Evolutionary conservation across 1,139 yeast species (phyloP).

Genomic region (Suhomyces coccinellae): DNA sequence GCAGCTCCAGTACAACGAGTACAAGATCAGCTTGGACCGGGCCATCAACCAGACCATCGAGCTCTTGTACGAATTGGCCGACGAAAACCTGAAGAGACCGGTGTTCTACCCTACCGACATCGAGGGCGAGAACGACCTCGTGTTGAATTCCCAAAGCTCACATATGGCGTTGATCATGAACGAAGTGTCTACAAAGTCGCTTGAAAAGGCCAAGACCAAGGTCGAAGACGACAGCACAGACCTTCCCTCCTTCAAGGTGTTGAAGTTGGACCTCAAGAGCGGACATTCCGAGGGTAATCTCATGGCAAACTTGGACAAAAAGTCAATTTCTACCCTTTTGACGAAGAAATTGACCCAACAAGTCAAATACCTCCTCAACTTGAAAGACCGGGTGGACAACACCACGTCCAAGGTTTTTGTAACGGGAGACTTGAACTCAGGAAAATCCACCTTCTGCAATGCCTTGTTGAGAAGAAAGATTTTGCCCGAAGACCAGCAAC

Average conservation of each 20-base stretch:
- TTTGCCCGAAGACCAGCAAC: constrained; percentile 96
- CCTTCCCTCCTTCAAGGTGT: constrained; percentile 52
- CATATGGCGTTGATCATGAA: constrained; percentile 53
- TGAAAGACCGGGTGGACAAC: constrained; percentile 85
- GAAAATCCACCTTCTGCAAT: constrained; percentile 94
- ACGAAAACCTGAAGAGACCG: constrained; percentile 60
- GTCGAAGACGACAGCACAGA: constrained; percentile 21
- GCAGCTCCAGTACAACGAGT: constrained; percentile 70
- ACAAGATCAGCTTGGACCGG: constrained; percentile 60
- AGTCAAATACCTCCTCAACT: constrained; percentile 65
- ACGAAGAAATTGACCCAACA: constrained; percentile 65
- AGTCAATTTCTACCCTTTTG: constrained; percentile 62
- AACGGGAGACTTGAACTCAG: constrained; percentile 96
- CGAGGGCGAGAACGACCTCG: constrained; percentile 28
- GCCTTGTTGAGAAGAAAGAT: constrained; percentile 76
- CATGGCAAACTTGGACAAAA: constrained; percentile 57
- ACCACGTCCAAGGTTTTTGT: constrained; percentile 91
- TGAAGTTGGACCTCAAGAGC: constrained; percentile 63
- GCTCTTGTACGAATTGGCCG: constrained; percentile 53
- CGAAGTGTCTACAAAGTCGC: constrained; percentile 33
- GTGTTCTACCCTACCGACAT: constrained; percentile 61
- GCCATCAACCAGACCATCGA: constrained; percentile 59
- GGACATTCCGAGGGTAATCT: constrained; percentile 48
- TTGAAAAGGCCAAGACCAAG: constrained; percentile 32
- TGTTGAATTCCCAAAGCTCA: constrained; percentile 48